Evolutionary conservation across 2,329 filamentous ascomycete species (phyloP).

Genomic region (Sporothrix pallida): DNA sequence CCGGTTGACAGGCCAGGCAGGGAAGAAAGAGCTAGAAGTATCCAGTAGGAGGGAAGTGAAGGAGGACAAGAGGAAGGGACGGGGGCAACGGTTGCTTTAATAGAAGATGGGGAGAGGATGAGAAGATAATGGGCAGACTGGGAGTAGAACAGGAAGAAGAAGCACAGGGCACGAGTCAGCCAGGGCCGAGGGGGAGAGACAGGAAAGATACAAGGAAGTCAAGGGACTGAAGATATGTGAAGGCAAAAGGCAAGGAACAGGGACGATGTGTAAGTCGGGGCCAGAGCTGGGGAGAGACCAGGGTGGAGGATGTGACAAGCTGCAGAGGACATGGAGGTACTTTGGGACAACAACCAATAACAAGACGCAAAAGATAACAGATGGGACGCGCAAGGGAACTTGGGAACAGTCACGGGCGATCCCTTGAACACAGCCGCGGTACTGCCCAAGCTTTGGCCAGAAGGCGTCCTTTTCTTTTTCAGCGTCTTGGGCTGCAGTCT

Average conservation of each 20-base stretch:
- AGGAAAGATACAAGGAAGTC: background rate
- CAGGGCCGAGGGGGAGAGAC: background rate
- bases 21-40: no score
- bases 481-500: no score
- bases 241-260: conserved; percentile 1
- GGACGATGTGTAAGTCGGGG: background rate
- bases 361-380: background rate
- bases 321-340: no score
- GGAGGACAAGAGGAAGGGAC: background rate
- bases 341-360: no score
- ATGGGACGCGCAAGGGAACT: no score
- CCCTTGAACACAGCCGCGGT: background rate
- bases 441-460: background rate
- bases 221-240: background rate
- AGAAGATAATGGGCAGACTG: no score
- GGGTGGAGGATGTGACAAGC: no score
- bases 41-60: no score
- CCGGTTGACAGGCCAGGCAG: background rate
- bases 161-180: background rate
- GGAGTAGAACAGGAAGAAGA: background rate
- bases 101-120: background rate
- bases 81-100: conserved; percentile 12
- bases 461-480: background rate
- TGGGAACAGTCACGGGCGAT: background rate
- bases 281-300: background rate